Evolutionary conservation across 1,284 basidiomycete species (phyloP).

Genomic region (Thecaphora frezii): DNA sequence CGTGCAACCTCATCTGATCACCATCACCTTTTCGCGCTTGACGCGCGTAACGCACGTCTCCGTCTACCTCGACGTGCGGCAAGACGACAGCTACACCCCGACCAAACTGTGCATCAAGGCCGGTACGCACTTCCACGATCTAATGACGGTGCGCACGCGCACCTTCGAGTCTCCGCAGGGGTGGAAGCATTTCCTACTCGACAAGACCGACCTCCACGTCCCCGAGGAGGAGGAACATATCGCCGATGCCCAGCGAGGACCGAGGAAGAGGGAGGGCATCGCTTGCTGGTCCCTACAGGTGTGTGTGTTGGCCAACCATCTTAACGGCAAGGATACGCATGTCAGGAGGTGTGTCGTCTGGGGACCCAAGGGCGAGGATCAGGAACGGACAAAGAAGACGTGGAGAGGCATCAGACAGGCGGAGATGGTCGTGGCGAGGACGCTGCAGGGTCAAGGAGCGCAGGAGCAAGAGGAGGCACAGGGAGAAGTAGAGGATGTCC

Average conservation of each 20-base stretch:
- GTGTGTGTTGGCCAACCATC: conserved; percentile 87
- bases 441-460: too few relatives aligned
- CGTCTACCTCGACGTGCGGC: conserved; percentile 79
- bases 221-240: conserved; percentile 71
- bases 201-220: conserved; percentile 53
- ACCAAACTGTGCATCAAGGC: conserved; percentile 84
- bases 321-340: conserved; percentile 98
- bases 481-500: too few relatives aligned
- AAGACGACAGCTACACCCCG: conserved; percentile 97
- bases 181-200: conserved; percentile 88
- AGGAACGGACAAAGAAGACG: not conserved
- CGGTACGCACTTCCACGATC: conserved; percentile 85
- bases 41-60: conserved; percentile 86
- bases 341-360: conserved; percentile 84
- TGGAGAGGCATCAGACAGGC: not conserved
- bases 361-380: conserved; percentile 65
- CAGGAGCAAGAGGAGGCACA: not conserved
- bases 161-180: conserved; percentile 70
- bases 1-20: conserved; percentile 93
- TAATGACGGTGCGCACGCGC: conserved; percentile 71
- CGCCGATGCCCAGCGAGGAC: conserved; percentile 61
- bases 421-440: not conserved
- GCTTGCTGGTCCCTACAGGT: conserved; percentile 80
- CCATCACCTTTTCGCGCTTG: conserved; percentile 86
- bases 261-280: conserved; percentile 24